phyloP scores from a whole-genome alignment of 78 protist genomes.

The Dictyostelium firmibasis region DNA sequence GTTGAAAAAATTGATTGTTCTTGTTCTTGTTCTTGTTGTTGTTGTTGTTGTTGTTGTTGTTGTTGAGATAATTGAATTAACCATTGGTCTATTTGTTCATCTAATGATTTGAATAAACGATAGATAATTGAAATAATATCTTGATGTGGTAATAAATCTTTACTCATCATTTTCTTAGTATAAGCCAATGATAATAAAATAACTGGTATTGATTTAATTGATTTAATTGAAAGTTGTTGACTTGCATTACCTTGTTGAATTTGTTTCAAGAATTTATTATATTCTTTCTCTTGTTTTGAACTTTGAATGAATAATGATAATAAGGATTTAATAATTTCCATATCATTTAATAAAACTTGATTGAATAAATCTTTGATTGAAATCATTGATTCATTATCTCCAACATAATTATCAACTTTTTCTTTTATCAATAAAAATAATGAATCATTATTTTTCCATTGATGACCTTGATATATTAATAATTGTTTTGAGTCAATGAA shows the following conservation, averaged over 20 bases:
- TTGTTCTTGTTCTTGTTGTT: background rate
- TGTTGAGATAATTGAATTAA: background rate
- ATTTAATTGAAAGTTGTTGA: background rate
- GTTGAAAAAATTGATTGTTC: no score
- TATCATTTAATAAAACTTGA: background rate
- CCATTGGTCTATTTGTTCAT: slow-evolving; percentile 62
- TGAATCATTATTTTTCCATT: slow-evolving; percentile 73
- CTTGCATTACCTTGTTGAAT: background rate
- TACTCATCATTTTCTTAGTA: background rate
- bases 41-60: background rate
- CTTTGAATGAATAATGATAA: background rate
- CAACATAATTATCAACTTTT: slow-evolving; percentile 14
- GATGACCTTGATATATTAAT: slow-evolving; percentile 46
- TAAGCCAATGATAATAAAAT: slow-evolving; percentile 1
- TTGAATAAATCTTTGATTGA: background rate
- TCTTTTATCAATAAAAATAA: slow-evolving; percentile 26
- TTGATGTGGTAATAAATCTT: slow-evolving; percentile 11
- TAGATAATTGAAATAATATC: slow-evolving; percentile 18
- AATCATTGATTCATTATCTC: background rate
- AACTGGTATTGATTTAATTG: background rate
- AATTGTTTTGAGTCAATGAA: background rate
- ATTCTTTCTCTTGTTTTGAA: slow-evolving; percentile 1
- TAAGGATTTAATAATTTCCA: slow-evolving; percentile 2
- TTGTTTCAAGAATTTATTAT: background rate
- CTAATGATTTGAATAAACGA: slow-evolving; percentile 26